Conservation (phyloP, 2,329 filamentous ascomycete genomes). For the Xylariaceae sp. region DNA sequence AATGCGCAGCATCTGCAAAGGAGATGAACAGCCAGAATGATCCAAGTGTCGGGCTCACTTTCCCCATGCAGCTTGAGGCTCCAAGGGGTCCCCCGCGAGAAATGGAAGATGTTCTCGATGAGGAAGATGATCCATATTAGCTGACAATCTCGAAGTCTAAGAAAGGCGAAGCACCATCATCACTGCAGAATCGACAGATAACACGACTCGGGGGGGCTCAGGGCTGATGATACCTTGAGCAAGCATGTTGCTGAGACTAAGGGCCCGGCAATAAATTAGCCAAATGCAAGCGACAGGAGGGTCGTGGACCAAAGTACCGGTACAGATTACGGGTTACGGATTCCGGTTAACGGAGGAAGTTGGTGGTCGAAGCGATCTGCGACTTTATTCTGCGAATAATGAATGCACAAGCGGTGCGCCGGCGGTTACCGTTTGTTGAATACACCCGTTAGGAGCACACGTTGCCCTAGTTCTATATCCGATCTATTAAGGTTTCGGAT, state of each 20-base stretch:
- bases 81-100: background rate
- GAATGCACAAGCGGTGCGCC: slow-evolving; percentile 22
- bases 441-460: slow-evolving; percentile 21
- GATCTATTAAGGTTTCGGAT: too few species aligned
- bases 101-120: slow-evolving; percentile 7
- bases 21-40: background rate
- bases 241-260: background rate
- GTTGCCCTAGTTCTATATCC: background rate
- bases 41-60: slow-evolving; percentile 9
- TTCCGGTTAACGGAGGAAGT: background rate
- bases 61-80: slow-evolving; percentile 3
- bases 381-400: slow-evolving; percentile 18
- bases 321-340: background rate
- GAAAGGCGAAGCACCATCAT: slow-evolving; percentile 18
- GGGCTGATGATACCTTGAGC: slow-evolving; percentile 11
- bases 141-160: slow-evolving; percentile 7
- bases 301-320: background rate
- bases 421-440: slow-evolving; percentile 7
- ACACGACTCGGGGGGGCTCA: slow-evolving; percentile 10
- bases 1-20: slow-evolving; percentile 5
- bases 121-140: slow-evolving; percentile 16
- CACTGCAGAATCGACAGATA: background rate
- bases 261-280: background rate
- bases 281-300: background rate
- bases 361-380: background rate